These are phyloP conservation scores for Agapanthus africanus DNA, from an alignment of 106 monocot genomes.

Conservation along the genomic window DNA sequence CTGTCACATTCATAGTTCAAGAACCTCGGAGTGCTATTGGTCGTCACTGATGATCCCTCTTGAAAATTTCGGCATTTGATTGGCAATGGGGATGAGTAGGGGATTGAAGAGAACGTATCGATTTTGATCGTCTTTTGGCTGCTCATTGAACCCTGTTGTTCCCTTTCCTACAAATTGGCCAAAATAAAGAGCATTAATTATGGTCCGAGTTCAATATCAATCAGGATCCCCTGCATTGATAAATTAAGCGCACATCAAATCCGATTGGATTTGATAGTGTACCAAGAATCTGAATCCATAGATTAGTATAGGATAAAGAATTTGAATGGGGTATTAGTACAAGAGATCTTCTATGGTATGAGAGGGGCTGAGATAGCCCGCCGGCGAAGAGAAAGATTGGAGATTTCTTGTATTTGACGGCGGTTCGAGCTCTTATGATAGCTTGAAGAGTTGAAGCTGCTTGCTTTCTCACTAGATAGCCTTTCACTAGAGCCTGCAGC, in stretches of 20 bases:
- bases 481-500: constrained; percentile 47
- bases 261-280: too few species aligned
- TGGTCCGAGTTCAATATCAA: too few species aligned
- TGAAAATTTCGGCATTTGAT: constrained; percentile 5
- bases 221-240: too few species aligned
- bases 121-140: constrained; percentile 26
- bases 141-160: not conserved
- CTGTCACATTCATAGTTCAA: not conserved
- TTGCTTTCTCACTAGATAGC: constrained; percentile 47
- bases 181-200: too few species aligned
- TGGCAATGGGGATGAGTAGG: not conserved
- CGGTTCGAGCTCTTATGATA: constrained; percentile 31
- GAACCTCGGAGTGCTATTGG: constrained; percentile 18
- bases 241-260: too few species aligned
- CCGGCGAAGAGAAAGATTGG: not conserved
- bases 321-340: too few species aligned
- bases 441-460: constrained; percentile 27
- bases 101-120: not conserved
- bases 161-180: constrained; percentile 1
- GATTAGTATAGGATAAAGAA: too few species aligned
- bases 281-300: too few species aligned
- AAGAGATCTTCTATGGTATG: not conserved
- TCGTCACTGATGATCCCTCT: not conserved
- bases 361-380: not conserved
- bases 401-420: constrained; percentile 12